Base-by-base conservation (phyloP, 805 yeast species). In the Hanseniaspora vineae region DNA sequence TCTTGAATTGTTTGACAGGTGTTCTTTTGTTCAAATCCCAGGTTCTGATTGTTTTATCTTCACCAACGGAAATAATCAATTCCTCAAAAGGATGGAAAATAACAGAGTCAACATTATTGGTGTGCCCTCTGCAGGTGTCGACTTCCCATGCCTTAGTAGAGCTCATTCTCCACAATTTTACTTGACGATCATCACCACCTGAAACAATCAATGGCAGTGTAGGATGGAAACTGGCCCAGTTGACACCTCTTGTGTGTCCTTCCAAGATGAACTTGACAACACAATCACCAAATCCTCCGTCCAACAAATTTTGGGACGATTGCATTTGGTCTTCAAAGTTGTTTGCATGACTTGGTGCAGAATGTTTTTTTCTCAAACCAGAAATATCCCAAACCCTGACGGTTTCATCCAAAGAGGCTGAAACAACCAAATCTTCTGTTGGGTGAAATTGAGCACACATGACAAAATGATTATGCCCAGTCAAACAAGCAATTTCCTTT, bases 81-180 rank as follows among this genome's bases (percentile, higher is more conserved):
- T 92, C 96, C 66, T 87, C 92, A 53, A 80, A 79, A 40, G 97
- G 97, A 64, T 92, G 96, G 77, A 94, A 94, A 46, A 84, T 70
- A 37, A 86, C 88, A 65, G 92, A 73, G 46, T 88, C 80, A 46
- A 92, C 96, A 63, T 85, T 88, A 60, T 89, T 89, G 31, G 96
- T 85, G 66, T 92, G 99, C 49, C 98, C 98, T 61, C 98, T 79
- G 66, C 97, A 90, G 29, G 97, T 85, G 64, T 92, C 99, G 50
- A 94, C 95, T 66, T 94, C 98, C 97, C 97, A 92, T 20, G 98
- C 98, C 67, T 89, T 87, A 35, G 95, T 80, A 55, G 92, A 96
- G 59, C 88, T 81, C 96, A 88, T 87, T 68, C 97, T 78, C 98
- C 98, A 92, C 54, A 94, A 72, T 66, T 90, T 90, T 49, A 92